phyloP scores from a whole-genome alignment of 2,329 filamentous ascomycete genomes.

The Monosporascus sp. region DNA sequence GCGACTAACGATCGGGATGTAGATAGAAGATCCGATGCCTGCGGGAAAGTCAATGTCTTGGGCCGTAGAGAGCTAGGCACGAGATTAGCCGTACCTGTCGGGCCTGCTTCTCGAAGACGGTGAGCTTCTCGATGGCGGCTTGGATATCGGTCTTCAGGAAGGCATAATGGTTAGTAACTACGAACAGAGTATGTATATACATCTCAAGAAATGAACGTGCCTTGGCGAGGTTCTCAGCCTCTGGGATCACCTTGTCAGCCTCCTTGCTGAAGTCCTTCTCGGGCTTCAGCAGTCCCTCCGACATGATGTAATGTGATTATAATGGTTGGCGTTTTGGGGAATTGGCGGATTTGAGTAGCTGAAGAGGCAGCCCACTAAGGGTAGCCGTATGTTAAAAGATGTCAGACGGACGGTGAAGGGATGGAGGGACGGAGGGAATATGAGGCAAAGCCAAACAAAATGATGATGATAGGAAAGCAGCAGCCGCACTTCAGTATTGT shows the following conservation, averaged over 20 bases:
- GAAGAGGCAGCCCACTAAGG: not conserved
- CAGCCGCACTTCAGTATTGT: not conserved
- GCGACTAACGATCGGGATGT: conserved; percentile 82
- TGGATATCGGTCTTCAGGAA: conserved; percentile 65
- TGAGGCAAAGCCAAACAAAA: too few relatives aligned
- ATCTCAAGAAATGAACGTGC: conserved; percentile 39
- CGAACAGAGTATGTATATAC: not conserved
- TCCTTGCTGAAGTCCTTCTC: conserved; percentile 99
- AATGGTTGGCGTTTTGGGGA: not conserved
- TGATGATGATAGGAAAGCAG: not conserved
- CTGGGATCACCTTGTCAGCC: conserved; percentile 83
- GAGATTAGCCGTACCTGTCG: conserved; percentile 63
- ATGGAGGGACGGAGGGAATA: too few relatives aligned
- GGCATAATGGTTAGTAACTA: conserved; percentile 2
- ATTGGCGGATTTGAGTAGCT: not conserved
- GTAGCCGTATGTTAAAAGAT: too few relatives aligned
- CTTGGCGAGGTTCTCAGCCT: conserved; percentile 85
- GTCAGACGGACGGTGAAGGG: too few relatives aligned
- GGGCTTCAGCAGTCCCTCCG: conserved; percentile 78
- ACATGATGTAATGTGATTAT: conserved; percentile 53
- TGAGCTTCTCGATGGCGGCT: conserved; percentile 88
- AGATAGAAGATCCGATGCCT: conserved; percentile 94
- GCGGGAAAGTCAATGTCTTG: conserved; percentile 18
- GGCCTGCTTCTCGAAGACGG: conserved; percentile 89
- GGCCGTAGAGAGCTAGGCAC: conserved; percentile 17